These are phyloP conservation scores for Coix lacrymajobi DNA, from an alignment of 176 grass and related monocot genomes.

Conservation along the genomic window DNA sequence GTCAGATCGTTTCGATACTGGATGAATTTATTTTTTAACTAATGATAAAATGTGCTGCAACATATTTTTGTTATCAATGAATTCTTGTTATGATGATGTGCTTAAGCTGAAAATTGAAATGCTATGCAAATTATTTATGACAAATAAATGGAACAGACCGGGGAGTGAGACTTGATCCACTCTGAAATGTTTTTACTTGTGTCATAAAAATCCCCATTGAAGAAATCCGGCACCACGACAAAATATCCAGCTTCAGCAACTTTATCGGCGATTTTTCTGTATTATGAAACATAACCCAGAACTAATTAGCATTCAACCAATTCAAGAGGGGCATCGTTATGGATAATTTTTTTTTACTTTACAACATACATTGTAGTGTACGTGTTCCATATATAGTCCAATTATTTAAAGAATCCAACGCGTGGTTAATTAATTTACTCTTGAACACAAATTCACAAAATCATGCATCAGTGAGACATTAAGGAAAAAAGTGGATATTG, in stretches of 20 bases:
- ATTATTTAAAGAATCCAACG: background rate
- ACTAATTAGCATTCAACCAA: background rate
- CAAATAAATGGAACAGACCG: background rate
- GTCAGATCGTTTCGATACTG: background rate
- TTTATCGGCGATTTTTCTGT: slow-evolving; percentile 20
- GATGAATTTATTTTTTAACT: background rate
- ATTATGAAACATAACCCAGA: background rate
- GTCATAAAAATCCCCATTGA: background rate
- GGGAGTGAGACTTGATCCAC: slow-evolving; percentile 21
- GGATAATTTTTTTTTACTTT: background rate
- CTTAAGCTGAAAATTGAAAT: background rate
- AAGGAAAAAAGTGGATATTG: background rate
- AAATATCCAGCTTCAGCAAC: slow-evolving; percentile 20
- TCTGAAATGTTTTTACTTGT: background rate
- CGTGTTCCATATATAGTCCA: no score
- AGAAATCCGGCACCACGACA: slow-evolving; percentile 31
- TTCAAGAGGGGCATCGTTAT: background rate
- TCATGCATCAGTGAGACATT: background rate
- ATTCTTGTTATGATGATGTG: no score
- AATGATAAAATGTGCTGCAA: background rate
- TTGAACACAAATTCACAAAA: background rate
- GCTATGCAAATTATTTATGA: background rate
- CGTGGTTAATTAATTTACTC: background rate
- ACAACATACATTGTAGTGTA: no score
- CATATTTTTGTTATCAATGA: background rate